Conservation (phyloP, 2,329 filamentous ascomycete species). For the Lizonia empirigonia region DNA sequence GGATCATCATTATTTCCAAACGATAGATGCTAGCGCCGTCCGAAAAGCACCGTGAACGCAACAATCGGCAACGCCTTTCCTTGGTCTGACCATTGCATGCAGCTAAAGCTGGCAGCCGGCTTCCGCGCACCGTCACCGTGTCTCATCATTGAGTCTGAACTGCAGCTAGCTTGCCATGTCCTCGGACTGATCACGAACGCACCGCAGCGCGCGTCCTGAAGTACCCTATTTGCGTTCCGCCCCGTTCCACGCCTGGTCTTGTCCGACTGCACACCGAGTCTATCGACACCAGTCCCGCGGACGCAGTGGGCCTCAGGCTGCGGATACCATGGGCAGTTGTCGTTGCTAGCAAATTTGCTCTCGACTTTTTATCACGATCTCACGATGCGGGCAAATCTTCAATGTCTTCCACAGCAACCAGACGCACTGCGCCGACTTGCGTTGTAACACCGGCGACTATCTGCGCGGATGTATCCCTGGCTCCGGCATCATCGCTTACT, state of each 20-base stretch:
- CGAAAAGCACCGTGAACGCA: slow-evolving; percentile 35
- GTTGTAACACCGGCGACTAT: slow-evolving; percentile 8
- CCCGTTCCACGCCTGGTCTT: slow-evolving; percentile 32
- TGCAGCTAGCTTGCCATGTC: slow-evolving; percentile 27
- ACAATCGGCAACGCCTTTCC: slow-evolving; percentile 31
- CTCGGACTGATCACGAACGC: slow-evolving; percentile 39
- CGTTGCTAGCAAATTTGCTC: slow-evolving; percentile 32
- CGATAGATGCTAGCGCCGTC: slow-evolving; percentile 33
- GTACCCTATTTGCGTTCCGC: slow-evolving; percentile 34
- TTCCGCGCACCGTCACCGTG: slow-evolving; percentile 32
- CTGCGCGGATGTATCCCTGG: slow-evolving; percentile 20
- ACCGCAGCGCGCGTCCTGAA: slow-evolving; percentile 38
- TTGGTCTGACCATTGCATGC: slow-evolving; percentile 31
- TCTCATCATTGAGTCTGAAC: slow-evolving; percentile 15
- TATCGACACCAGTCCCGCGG: slow-evolving; percentile 29
- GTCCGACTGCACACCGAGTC: slow-evolving; percentile 25
- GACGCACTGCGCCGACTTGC: slow-evolving; percentile 9
- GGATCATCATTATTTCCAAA: slow-evolving; percentile 28
- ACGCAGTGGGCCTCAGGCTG: slow-evolving; percentile 14
- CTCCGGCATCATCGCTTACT: slow-evolving; percentile 12
- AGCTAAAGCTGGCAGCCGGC: slow-evolving; percentile 38
- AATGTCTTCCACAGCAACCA: slow-evolving; percentile 12
- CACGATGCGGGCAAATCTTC: slow-evolving; percentile 22
- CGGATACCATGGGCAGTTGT: slow-evolving; percentile 10
- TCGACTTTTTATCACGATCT: slow-evolving; percentile 26